Evolutionary conservation across 75 land plant genomes (phyloP).

Genomic region (Larix kaempferi): DNA sequence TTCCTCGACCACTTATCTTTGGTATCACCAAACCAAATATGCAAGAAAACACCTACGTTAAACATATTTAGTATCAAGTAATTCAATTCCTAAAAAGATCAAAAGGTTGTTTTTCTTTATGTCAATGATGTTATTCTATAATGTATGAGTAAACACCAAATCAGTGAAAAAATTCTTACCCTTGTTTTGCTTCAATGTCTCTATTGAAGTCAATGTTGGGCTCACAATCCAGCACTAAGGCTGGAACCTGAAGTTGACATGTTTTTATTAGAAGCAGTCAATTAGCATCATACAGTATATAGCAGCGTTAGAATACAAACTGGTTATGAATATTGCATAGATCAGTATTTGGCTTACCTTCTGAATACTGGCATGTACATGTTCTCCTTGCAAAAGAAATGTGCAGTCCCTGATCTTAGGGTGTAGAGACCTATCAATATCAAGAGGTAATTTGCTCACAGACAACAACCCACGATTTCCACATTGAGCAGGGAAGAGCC

Average conservation of each 20-base stretch:
- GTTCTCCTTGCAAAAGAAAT: conserved; percentile 75
- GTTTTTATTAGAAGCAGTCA: background rate
- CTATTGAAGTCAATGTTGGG: conserved; percentile 91
- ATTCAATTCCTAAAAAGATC: no score
- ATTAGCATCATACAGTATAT: background rate
- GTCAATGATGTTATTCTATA: no score
- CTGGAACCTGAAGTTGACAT: conserved; percentile 70
- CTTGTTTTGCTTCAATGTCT: conserved; percentile 86
- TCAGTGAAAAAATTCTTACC: conserved; percentile 44
- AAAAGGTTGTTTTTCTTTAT: no score
- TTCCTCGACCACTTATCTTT: no score
- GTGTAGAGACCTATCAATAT: conserved; percentile 48
- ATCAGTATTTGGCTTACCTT: conserved; percentile 50
- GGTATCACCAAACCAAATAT: no score
- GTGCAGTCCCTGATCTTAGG: conserved; percentile 88
- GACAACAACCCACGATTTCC: conserved; percentile 71
- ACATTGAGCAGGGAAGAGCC: conserved; percentile 84
- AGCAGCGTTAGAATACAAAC: no score
- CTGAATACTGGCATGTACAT: conserved; percentile 93
- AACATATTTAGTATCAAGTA: no score
- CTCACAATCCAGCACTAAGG: conserved; percentile 91
- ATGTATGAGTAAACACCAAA: no score
- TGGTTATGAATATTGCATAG: no score
- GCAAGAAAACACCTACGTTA: no score
- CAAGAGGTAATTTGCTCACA: conserved; percentile 53